Conservation (phyloP, 2,329 filamentous ascomycete species). For the Spiromastix sp. region DNA sequence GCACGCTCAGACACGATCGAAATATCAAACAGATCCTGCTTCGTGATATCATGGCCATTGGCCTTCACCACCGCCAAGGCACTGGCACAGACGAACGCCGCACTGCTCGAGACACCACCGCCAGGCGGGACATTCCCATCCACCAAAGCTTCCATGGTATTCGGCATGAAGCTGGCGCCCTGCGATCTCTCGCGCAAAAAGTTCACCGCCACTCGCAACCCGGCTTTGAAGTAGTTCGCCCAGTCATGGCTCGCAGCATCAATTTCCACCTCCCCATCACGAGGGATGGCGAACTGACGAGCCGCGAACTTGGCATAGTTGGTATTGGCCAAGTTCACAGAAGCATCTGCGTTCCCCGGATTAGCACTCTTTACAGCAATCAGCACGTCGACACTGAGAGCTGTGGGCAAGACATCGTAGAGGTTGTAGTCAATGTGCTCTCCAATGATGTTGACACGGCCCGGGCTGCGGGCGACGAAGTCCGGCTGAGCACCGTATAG, state of each 20-base stretch:
- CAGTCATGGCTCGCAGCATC: constrained; percentile 81
- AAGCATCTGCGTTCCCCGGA: constrained; percentile 37
- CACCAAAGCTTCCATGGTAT: constrained; percentile 77
- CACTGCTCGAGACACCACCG: constrained; percentile 85
- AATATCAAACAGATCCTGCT: constrained; percentile 83
- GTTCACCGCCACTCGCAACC: constrained; percentile 69
- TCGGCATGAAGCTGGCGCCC: constrained; percentile 52
- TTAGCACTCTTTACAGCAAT: constrained; percentile 59
- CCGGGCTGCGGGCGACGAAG: constrained; percentile 83
- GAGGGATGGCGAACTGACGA: constrained; percentile 62
- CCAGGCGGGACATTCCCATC: constrained; percentile 88
- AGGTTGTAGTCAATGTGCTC: constrained; percentile 99
- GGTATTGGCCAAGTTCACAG: constrained; percentile 72
- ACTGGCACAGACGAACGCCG: constrained; percentile 84
- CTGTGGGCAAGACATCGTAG: constrained; percentile 92
- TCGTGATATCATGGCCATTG: constrained; percentile 75
- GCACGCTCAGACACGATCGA: constrained; percentile 90
- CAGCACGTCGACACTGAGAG: constrained; percentile 81
- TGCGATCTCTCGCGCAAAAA: constrained; percentile 59
- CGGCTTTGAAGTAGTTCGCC: constrained; percentile 98
- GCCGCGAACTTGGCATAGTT: constrained; percentile 64
- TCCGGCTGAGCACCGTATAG: constrained; percentile 60
- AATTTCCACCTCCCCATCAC: constrained; percentile 58
- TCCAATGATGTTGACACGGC: constrained; percentile 94
- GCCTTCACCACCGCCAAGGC: constrained; percentile 80